phyloP scores from a whole-genome alignment of 257 asterid species.

The Primulina huaijiensis region DNA sequence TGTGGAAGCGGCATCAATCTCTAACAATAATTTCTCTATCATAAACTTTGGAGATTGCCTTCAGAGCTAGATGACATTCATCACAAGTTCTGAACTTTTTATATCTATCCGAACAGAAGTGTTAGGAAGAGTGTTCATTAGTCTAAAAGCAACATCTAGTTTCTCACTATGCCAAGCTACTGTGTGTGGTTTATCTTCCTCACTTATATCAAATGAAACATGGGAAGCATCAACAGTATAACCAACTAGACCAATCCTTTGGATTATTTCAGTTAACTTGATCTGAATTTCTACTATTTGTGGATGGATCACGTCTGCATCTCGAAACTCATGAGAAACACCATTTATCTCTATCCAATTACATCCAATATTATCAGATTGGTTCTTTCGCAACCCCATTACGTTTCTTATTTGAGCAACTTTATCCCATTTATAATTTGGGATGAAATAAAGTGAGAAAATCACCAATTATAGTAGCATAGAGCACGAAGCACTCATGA shows the following conservation, averaged over 20 bases:
- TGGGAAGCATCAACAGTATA: constrained; percentile 45
- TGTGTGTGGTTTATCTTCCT: constrained; percentile 62
- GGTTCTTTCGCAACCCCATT: constrained; percentile 41
- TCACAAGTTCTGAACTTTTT: constrained; percentile 58
- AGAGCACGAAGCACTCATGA: no score
- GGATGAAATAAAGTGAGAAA: no score
- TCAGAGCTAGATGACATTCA: constrained; percentile 56
- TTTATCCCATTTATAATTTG: constrained; percentile 49
- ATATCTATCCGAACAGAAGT: constrained; percentile 42
- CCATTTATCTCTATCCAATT: constrained; percentile 73
- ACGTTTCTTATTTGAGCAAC: constrained; percentile 41
- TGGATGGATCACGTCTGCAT: constrained; percentile 56
- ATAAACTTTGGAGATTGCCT: constrained; percentile 57
- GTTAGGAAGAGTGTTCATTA: constrained; percentile 38
- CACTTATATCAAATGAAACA: constrained; percentile 56
- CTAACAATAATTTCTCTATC: constrained; percentile 53
- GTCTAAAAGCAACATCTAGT: constrained; percentile 57
- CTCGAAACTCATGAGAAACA: constrained; percentile 58
- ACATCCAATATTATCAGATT: constrained; percentile 50
- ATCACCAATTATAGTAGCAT: no score
- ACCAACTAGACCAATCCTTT: constrained; percentile 40
- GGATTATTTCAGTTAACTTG: constrained; percentile 43
- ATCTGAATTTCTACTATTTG: constrained; percentile 44
- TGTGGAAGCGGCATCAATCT: constrained; percentile 56
- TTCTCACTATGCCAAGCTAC: constrained; percentile 72